phyloP scores from a whole-genome alignment of 2,329 filamentous ascomycete genomes.

The Neurospora sp. region DNA sequence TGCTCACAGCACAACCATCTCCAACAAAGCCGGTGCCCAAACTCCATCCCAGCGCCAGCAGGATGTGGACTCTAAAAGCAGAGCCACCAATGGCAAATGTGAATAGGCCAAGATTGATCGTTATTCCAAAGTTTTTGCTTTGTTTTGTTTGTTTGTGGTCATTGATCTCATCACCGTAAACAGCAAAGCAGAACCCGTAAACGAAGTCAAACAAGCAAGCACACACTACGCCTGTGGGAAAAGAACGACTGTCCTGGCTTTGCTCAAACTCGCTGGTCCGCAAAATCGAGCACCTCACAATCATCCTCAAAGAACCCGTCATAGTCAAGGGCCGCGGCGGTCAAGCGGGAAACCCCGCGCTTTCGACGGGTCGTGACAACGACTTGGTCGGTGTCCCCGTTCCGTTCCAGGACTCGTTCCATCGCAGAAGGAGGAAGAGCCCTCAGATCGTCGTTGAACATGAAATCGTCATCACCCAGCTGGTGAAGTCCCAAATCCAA shows the following conservation, averaged over 20 bases:
- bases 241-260: neutral
- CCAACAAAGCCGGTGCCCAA: neutral
- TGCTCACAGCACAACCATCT: neutral
- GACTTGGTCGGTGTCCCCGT: constrained; percentile 57
- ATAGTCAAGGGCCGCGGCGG: constrained; percentile 40
- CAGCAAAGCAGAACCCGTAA: neutral
- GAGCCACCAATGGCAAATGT: neutral
- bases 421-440: constrained; percentile 55
- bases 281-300: constrained; percentile 85
- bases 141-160: neutral
- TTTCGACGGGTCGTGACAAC: constrained; percentile 73
- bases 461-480: constrained; percentile 39
- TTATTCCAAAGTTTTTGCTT: neutral
- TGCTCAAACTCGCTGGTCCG: constrained; percentile 53
- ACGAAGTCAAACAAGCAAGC: neutral
- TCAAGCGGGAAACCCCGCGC: constrained; percentile 42
- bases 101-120: neutral
- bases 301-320: constrained; percentile 88
- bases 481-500: constrained; percentile 41
- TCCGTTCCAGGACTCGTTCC: constrained; percentile 49
- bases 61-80: neutral
- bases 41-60: neutral
- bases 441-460: constrained; percentile 42
- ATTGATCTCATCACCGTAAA: neutral
- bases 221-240: neutral